Conservation (phyloP, 179 eudicot genomes). For the Camellia oleifera region DNA sequence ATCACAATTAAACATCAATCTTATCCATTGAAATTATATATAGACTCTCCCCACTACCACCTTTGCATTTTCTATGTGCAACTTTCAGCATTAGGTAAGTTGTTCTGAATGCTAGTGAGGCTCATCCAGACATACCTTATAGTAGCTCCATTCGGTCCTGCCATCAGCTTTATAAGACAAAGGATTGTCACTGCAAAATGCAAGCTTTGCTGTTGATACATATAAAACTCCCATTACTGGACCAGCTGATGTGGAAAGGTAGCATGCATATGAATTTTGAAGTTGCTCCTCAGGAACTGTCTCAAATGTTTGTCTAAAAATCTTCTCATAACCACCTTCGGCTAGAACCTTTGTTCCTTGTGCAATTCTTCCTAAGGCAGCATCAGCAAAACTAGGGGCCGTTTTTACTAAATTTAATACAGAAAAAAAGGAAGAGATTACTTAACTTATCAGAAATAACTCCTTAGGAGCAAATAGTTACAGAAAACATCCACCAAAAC, state of each 20-base stretch:
- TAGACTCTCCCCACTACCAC: not conserved
- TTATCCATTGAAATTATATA: not conserved
- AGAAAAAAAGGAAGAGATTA: not conserved
- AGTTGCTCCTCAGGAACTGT: constrained; percentile 81
- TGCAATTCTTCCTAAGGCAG: constrained; percentile 89
- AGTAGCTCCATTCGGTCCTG: constrained; percentile 83
- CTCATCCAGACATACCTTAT: constrained; percentile 54
- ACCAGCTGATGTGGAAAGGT: constrained; percentile 87
- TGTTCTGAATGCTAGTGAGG: not conserved
- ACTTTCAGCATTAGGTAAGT: not conserved
- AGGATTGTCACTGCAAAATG: constrained; percentile 90
- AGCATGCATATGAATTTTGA: constrained; percentile 72
- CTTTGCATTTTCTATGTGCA: not conserved
- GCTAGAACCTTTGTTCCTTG: constrained; percentile 92
- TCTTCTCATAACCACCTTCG: constrained; percentile 89
- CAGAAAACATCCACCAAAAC: not conserved
- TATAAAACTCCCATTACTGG: constrained; percentile 90
- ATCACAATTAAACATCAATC: not conserved
- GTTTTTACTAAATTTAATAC: constrained; percentile 63
- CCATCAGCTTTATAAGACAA: constrained; percentile 71
- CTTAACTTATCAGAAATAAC: not conserved
- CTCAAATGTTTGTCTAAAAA: constrained; percentile 81
- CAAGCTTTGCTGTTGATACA: constrained; percentile 80
- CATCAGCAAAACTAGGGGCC: constrained; percentile 79
- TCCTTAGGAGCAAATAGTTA: not conserved